A percentile compares a stretch with the other conserved stretches of the same genome.
Conservation (phyloP, 2,329 filamentous ascomycete species). For the Diaporthe eres region DNA sequence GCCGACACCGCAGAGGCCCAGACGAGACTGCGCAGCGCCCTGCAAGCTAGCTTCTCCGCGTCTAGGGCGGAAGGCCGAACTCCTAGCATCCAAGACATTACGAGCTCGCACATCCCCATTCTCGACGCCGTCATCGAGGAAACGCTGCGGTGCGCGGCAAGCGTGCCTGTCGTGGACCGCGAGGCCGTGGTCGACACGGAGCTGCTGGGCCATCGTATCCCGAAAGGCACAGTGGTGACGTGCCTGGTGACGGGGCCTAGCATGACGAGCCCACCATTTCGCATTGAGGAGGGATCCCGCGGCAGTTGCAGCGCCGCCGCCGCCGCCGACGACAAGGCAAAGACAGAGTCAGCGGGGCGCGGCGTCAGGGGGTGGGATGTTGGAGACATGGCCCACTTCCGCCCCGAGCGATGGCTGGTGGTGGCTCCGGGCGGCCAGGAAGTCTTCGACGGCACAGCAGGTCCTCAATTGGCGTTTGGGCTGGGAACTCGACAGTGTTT, state of each 20-base stretch:
- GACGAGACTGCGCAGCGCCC: conserved; percentile 55
- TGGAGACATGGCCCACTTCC: not conserved
- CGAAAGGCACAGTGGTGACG: not conserved
- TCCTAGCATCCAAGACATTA: conserved; percentile 47
- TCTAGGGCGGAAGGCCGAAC: conserved; percentile 47
- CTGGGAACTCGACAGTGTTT: conserved; percentile 47
- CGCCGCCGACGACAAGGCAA: too few relatives aligned
- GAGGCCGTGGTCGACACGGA: conserved; percentile 3
- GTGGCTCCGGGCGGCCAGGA: not conserved
- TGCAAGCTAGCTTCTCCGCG: conserved; percentile 47
- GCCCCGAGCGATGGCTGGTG: conserved; percentile 20
- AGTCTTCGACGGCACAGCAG: conserved; percentile 44
- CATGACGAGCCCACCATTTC: not conserved
- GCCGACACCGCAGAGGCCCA: conserved; percentile 56
- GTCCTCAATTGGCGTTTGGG: conserved; percentile 47
- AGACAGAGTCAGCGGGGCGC: too few relatives aligned
- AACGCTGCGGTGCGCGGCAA: conserved; percentile 53
- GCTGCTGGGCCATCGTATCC: not conserved
- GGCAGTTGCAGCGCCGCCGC: too few relatives aligned
- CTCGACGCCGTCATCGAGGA: conserved; percentile 62
- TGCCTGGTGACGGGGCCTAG: not conserved
- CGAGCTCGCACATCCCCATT: conserved; percentile 56
- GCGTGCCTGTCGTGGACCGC: not conserved
- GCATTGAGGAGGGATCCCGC: not conserved
- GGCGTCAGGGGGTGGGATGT: not conserved